Conservation (phyloP, 2,329 filamentous ascomycete genomes). For the Sporothrix brasiliensis region DNA sequence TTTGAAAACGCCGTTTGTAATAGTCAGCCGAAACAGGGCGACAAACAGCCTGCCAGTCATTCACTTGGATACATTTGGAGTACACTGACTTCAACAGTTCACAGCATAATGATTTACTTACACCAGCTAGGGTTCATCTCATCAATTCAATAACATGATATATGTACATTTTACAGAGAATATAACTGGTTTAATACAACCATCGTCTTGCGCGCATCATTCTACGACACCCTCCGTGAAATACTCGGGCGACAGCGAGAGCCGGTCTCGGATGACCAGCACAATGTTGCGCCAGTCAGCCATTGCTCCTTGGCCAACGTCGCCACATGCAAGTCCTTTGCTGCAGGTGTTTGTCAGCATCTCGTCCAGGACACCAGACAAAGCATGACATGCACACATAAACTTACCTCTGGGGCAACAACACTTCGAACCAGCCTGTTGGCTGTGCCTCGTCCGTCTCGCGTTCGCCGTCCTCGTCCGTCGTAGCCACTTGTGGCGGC, state of each 20-base stretch:
- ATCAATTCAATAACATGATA: too few species aligned
- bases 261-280: conserved; percentile 58
- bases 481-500: conserved; percentile 35
- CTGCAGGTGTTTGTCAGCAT: conserved; percentile 2
- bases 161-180: too few species aligned
- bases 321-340: conserved; percentile 82
- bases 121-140: too few species aligned
- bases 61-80: too few species aligned
- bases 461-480: conserved; percentile 35
- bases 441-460: background rate
- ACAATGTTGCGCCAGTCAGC: conserved; percentile 78
- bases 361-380: too few species aligned
- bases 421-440: conserved; percentile 66
- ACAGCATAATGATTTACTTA: too few species aligned
- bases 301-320: conserved; percentile 82
- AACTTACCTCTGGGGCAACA: conserved; percentile 63
- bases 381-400: too few species aligned
- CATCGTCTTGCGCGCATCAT: background rate
- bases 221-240: background rate
- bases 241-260: conserved; percentile 44
- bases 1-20: too few species aligned
- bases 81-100: too few species aligned
- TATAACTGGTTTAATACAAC: too few species aligned
- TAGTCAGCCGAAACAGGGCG: too few species aligned
- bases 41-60: too few species aligned